phyloP scores from a whole-genome alignment of 257 asterid species.

The Solanum rostratum region DNA sequence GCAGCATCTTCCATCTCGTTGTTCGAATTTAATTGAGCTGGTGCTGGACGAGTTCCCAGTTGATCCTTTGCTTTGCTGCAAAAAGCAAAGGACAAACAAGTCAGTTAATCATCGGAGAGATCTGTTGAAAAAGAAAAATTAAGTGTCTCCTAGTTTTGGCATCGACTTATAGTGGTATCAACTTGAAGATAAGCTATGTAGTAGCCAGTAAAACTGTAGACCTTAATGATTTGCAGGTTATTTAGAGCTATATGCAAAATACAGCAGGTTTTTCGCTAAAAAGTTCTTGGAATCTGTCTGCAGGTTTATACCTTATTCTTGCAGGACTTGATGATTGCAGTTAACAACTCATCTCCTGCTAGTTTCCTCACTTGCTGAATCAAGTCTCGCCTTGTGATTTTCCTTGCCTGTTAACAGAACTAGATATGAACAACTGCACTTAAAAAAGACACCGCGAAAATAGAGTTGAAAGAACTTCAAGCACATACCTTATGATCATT shows the following conservation, averaged over 20 bases:
- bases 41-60: neutral
- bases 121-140: neutral
- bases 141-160: neutral
- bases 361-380: slow-evolving; percentile 13
- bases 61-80: neutral
- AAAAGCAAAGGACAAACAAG: neutral
- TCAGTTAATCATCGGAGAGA: neutral
- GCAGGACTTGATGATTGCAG: slow-evolving; percentile 16
- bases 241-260: neutral
- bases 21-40: neutral
- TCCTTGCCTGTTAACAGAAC: slow-evolving; percentile 11
- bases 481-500: slow-evolving; percentile 7
- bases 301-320: slow-evolving; percentile 9
- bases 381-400: slow-evolving; percentile 16
- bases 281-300: neutral
- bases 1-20: neutral
- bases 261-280: neutral
- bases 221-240: neutral
- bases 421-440: neutral
- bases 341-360: slow-evolving; percentile 21
- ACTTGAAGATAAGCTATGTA: neutral
- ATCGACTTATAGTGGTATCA: neutral
- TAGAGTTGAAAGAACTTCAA: neutral
- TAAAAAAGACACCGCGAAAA: neutral
- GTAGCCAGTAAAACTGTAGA: neutral